Base-by-base conservation (phyloP, 2,329 filamentous ascomycete genomes). In the Fusarium longipes region DNA sequence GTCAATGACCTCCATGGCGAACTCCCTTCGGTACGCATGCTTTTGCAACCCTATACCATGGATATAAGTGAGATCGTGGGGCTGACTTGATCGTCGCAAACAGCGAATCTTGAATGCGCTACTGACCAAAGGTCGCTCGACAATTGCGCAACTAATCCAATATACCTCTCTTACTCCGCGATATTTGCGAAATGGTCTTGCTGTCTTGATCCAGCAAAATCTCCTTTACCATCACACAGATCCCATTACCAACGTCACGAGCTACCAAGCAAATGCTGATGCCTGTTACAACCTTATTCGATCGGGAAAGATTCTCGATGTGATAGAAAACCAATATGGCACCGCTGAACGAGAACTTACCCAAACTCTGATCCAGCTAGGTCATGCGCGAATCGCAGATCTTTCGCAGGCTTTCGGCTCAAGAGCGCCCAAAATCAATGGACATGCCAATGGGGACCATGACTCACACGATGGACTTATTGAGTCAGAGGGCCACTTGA, bases 1-100 rank as follows among this genome's bases (percentile, higher is more conserved):
- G 90, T 98, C 67, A 89, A 93, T 76, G 93, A 97, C 77, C 86
- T 92, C 61, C 95, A 96, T 79, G 96, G 96, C 76, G 92, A 97
- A 81, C 88, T 98, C 60, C 93, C 93, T 65, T 93, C 93, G 77
- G 95, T 97, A 91, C 75, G 91, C 82, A 30, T 52, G 30, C 35
- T 45, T 36, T 51, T 59, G 65, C 72, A 55, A 38, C 45, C 45
- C 48, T 29, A 44, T 32, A 43, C 50, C 43, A 54, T 48, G 22
- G 30, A 57, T 48, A 18, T 55, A 40, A 56, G 39, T 57, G 52
- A 45, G 40, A 67, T 67, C 67, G 70, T 48, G 68, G 67, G 69
- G 69, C 76, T 77, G 63, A 77, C 74, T 61, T 48, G 52, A 36
- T 64, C 55, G 51, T 65, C 65, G 58, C 62, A 58, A 67, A 63